Conservation (phyloP, 371 early-diverging fungal species). For the Catenaria anguillulae region DNA sequence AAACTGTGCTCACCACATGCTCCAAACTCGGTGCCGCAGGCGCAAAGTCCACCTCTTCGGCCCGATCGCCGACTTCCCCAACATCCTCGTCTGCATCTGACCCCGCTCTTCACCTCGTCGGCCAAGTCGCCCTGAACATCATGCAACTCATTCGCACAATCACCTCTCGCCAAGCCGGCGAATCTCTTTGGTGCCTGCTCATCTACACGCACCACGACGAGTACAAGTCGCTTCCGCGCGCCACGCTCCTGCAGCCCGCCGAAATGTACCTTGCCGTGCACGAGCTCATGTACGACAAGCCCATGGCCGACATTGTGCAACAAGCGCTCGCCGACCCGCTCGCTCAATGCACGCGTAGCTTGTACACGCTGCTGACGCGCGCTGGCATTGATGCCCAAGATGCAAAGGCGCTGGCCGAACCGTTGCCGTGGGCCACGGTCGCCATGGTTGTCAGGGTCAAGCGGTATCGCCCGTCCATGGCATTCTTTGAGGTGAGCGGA, state of each 20-base stretch:
- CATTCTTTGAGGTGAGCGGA: neutral
- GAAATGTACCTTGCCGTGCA: neutral
- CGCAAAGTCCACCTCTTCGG: too few species aligned
- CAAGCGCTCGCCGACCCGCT: neutral
- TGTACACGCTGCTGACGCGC: neutral
- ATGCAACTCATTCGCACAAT: neutral
- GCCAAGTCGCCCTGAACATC: neutral
- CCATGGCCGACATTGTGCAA: neutral
- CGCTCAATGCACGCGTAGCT: neutral
- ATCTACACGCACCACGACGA: neutral
- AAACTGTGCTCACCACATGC: too few species aligned
- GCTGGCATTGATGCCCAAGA: neutral
- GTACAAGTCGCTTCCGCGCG: neutral
- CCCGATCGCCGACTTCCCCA: too few species aligned
- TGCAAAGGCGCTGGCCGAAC: neutral
- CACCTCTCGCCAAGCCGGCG: neutral
- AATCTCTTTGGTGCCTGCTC: neutral
- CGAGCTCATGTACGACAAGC: constrained; percentile 1
- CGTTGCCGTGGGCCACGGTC: neutral
- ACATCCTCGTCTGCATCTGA: too few species aligned
- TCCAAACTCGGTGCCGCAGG: too few species aligned
- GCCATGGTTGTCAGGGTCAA: neutral
- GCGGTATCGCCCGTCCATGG: neutral
- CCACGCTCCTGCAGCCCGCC: neutral
- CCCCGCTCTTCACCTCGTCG: neutral